Percentiles rank a stretch among this genome's conserved stretches.
Conservation (phyloP, 2,329 filamentous ascomycete species). For the Amauroascus verrucosus region DNA sequence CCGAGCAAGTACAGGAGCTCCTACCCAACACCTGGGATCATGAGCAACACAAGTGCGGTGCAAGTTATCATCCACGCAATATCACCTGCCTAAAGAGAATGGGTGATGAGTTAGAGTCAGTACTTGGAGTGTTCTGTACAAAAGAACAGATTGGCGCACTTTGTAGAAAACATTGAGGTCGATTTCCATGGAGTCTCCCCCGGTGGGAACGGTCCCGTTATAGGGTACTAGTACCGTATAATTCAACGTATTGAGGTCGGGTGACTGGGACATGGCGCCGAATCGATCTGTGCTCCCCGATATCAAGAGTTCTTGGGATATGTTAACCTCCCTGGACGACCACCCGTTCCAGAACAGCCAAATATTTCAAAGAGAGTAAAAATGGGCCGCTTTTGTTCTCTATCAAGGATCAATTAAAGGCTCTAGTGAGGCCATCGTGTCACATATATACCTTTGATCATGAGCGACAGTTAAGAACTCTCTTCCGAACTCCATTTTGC, state of each 20-base stretch:
- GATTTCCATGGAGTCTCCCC: constrained; percentile 50
- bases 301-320: not conserved
- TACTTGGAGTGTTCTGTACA: not conserved
- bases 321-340: not conserved
- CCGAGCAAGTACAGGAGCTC: constrained; percentile 12
- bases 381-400: not conserved
- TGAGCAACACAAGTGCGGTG: constrained; percentile 72
- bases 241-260: constrained; percentile 10
- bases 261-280: constrained; percentile 6
- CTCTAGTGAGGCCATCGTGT: not conserved
- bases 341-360: no score
- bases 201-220: constrained; percentile 51
- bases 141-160: constrained; percentile 38
- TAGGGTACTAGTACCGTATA: constrained; percentile 38
- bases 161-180: constrained; percentile 71
- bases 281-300: not conserved
- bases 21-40: constrained; percentile 80
- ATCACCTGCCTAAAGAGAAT: constrained; percentile 55
- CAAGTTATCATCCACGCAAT: constrained; percentile 70
- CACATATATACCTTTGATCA: not conserved
- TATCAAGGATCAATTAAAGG: not conserved
- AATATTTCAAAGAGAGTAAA: no score
- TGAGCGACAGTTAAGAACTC: not conserved
- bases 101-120: not conserved
- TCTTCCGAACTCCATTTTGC: not conserved